phyloP scores from a whole-genome alignment of 495 filamentous ascomycete species.

The Penicillium odoratum region DNA sequence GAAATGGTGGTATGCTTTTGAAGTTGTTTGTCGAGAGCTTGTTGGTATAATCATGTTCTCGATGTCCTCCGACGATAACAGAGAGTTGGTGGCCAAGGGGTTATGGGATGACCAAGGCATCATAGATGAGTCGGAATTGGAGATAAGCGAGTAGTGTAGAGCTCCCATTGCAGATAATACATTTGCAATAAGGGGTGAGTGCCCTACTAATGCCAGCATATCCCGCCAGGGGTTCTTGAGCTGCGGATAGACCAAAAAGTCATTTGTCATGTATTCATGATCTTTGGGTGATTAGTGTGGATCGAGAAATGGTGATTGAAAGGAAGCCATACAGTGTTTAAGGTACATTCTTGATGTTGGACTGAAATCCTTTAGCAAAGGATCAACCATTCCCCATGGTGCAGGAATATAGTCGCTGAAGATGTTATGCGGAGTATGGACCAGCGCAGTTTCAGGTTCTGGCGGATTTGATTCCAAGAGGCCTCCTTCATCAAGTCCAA shows the following conservation, averaged over 20 bases:
- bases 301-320: background rate
- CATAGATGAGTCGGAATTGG: slow-evolving; percentile 34
- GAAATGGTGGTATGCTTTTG: slow-evolving; percentile 43
- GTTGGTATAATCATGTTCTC: slow-evolving; percentile 32
- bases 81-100: slow-evolving; percentile 15
- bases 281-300: slow-evolving; percentile 24
- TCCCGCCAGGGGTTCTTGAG: slow-evolving; percentile 45
- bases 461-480: background rate
- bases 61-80: slow-evolving; percentile 28
- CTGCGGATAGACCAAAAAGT: slow-evolving; percentile 42
- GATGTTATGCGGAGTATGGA: slow-evolving; percentile 13
- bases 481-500: slow-evolving; percentile 3
- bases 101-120: slow-evolving; percentile 39
- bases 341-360: slow-evolving; percentile 41
- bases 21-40: slow-evolving; percentile 28
- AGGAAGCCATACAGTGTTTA: slow-evolving; percentile 37
- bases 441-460: slow-evolving; percentile 14
- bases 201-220: slow-evolving; percentile 38
- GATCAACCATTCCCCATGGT: slow-evolving; percentile 44
- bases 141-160: slow-evolving; percentile 41
- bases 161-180: slow-evolving; percentile 44
- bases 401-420: slow-evolving; percentile 22
- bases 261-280: slow-evolving; percentile 35
- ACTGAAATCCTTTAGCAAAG: slow-evolving; percentile 41
- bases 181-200: slow-evolving; percentile 41